phyloP scores from a whole-genome alignment of 148 eudicot species.

The Heliamphora exappendiculata region DNA sequence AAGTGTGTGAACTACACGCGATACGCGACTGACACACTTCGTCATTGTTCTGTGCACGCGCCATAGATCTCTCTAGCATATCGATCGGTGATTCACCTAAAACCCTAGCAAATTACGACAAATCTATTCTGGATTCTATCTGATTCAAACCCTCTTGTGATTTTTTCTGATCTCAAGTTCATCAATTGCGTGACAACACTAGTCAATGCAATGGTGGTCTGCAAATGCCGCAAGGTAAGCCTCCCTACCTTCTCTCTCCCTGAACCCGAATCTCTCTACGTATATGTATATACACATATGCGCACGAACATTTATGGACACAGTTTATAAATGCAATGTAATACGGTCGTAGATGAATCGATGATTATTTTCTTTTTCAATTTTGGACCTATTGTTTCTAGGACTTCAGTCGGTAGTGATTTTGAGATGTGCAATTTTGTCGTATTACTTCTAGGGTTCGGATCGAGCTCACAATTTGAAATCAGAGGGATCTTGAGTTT shows the following conservation, averaged over 20 bases:
- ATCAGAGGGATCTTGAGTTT: constrained; percentile 3
- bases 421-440: neutral
- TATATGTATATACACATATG: neutral
- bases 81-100: constrained; percentile 1
- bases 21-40: neutral
- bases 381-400: neutral
- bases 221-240: constrained; percentile 93
- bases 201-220: constrained; percentile 81
- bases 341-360: neutral
- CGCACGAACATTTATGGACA: too few relatives aligned
- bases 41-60: neutral
- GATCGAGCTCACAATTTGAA: constrained; percentile 4
- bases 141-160: neutral
- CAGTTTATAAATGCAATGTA: neutral
- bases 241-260: neutral
- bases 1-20: too few relatives aligned
- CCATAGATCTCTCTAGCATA: neutral
- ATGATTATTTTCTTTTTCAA: neutral
- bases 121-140: constrained; percentile 7
- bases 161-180: constrained; percentile 12
- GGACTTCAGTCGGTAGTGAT: neutral
- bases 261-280: neutral
- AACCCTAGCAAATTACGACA: constrained; percentile 25
- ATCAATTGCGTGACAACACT: constrained; percentile 7
- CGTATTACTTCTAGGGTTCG: constrained; percentile 16